These are phyloP conservation scores for Rhizopus delemar DNA, from an alignment of 371 early-diverging fungal genomes.

Conservation along the genomic window DNA sequence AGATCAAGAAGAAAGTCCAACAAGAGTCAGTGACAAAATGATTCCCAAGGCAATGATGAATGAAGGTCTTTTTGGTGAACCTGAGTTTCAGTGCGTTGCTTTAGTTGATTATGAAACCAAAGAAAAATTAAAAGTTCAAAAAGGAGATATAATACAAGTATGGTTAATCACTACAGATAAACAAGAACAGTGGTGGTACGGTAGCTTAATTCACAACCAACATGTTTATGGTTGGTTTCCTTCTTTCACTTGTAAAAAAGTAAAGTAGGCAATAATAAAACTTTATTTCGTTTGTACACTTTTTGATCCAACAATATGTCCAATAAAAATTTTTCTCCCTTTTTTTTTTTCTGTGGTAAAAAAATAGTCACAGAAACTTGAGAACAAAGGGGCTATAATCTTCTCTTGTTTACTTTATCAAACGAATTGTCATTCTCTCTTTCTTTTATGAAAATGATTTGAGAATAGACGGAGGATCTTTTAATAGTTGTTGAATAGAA, in stretches of 20 bases:
- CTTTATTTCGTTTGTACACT: background rate
- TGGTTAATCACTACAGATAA: slow-evolving; percentile 12
- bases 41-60: background rate
- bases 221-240: background rate
- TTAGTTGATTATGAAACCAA: slow-evolving; percentile 20
- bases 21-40: background rate
- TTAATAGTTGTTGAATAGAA: no score
- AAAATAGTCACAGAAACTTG: background rate
- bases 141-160: slow-evolving; percentile 23
- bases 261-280: background rate
- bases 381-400: no score
- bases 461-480: no score
- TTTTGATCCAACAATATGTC: no score
- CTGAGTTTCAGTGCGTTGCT: slow-evolving; percentile 18
- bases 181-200: slow-evolving; percentile 4
- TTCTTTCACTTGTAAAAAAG: background rate
- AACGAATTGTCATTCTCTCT: no score
- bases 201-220: background rate
- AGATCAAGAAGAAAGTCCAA: no score
- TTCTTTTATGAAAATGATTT: no score
- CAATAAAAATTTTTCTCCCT: background rate
- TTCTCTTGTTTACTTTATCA: no score
- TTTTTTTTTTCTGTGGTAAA: background rate
- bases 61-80: slow-evolving; percentile 18
- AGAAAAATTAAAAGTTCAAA: slow-evolving; percentile 15